These are phyloP conservation scores for Trichoderma asperellum DNA, from an alignment of 2,329 filamentous ascomycete genomes.

Conservation along the genomic window DNA sequence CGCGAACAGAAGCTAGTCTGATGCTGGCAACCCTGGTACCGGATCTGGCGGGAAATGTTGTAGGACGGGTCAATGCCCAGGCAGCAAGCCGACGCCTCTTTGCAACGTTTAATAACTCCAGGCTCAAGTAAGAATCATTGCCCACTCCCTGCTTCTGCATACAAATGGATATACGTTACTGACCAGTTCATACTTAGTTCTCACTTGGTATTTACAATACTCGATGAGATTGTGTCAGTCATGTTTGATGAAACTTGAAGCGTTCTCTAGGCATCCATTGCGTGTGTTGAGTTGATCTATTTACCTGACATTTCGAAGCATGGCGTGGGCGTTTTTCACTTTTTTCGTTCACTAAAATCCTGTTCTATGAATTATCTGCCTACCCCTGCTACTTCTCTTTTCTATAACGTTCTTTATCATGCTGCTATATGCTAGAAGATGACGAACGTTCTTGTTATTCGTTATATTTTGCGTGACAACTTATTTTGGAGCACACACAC, in stretches of 20 bases:
- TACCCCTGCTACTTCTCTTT: neutral
- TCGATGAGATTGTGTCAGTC: slow-evolving; percentile 71
- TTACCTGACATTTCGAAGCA: slow-evolving; percentile 20
- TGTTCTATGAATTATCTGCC: too few relatives aligned
- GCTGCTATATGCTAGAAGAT: neutral
- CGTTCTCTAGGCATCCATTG: neutral
- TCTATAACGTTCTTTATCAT: neutral
- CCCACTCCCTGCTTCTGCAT: neutral
- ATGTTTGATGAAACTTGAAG: slow-evolving; percentile 57
- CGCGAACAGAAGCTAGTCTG: slow-evolving; percentile 81
- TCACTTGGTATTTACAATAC: slow-evolving; percentile 70
- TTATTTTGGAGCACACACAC: neutral
- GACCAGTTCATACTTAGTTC: slow-evolving; percentile 50
- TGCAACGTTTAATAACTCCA: slow-evolving; percentile 86
- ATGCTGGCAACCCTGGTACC: slow-evolving; percentile 89
- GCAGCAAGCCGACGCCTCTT: slow-evolving; percentile 86
- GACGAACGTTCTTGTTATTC: neutral
- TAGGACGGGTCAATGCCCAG: slow-evolving; percentile 89
- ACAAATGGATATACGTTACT: slow-evolving; percentile 24
- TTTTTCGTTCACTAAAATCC: neutral
- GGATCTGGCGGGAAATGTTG: slow-evolving; percentile 89
- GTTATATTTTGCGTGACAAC: neutral
- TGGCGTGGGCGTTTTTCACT: slow-evolving; percentile 25
- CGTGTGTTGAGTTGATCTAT: neutral
- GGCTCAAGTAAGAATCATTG: slow-evolving; percentile 73